Percentiles rank a stretch among this genome's conserved stretches.
These are phyloP conservation scores for Candida peoriensis DNA, from an alignment of 805 yeast species.

Conservation along the genomic window DNA sequence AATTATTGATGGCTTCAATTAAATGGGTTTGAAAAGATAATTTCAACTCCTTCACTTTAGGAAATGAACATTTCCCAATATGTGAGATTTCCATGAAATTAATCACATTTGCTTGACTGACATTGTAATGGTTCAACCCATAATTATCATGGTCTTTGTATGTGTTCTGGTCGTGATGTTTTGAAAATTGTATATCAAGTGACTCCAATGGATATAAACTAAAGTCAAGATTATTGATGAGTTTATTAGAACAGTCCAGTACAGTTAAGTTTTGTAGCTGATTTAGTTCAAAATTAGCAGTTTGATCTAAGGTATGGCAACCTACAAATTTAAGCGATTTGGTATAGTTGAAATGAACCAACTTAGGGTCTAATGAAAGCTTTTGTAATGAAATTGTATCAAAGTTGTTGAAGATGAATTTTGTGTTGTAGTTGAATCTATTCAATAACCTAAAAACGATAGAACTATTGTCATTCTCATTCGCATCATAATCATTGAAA, in stretches of 20 bases:
- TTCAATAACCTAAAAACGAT: neutral
- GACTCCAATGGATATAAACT: neutral
- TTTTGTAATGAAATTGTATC: neutral
- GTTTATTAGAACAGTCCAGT: neutral
- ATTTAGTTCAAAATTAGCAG: neutral
- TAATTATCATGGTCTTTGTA: neutral
- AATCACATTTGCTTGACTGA: neutral
- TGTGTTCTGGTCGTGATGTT: too few species aligned
- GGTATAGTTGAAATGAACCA: neutral
- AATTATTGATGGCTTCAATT: too few species aligned
- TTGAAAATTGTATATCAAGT: neutral
- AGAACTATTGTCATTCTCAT: too few species aligned
- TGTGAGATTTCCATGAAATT: neutral
- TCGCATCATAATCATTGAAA: neutral
- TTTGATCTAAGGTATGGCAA: neutral
- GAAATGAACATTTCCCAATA: neutral
- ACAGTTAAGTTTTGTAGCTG: neutral
- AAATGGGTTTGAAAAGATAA: too few species aligned
- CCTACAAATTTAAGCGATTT: neutral
- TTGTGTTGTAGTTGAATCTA: neutral
- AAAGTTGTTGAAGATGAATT: constrained; percentile 1
- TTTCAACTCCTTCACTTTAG: too few species aligned
- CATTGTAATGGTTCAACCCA: neutral
- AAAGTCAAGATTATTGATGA: constrained; percentile 2
- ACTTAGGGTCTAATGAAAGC: neutral